Conservation (phyloP, 2,329 filamentous ascomycete genomes). For the Dendryphion nanum region DNA sequence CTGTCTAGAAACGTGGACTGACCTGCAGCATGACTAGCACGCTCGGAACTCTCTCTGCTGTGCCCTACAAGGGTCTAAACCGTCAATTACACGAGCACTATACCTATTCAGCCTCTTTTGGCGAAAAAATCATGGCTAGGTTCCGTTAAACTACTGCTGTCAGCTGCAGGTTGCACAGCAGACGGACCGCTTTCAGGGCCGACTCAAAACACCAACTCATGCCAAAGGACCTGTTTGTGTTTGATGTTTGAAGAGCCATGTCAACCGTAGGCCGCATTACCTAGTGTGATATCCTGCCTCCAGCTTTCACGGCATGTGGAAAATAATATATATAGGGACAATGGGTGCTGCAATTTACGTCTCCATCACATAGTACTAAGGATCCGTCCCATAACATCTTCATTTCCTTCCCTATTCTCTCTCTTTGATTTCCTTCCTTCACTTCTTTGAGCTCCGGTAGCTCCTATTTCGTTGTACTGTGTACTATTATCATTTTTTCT, state of each 20-base stretch:
- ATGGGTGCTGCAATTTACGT: neutral
- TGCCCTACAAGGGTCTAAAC: no score
- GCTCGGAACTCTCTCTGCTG: neutral
- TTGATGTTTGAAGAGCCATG: no score
- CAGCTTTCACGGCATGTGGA: no score
- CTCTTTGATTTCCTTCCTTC: constrained; percentile 7
- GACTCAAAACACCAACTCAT: no score
- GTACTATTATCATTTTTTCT: constrained; percentile 3
- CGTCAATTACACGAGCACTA: no score
- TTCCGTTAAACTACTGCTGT: no score
- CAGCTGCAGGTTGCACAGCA: no score
- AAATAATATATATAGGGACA: constrained; percentile 8
- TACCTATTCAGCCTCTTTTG: no score
- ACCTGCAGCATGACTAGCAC: constrained; percentile 8
- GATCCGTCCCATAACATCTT: neutral
- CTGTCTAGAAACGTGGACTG: neutral
- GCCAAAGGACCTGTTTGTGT: no score
- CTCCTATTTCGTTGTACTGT: constrained; percentile 16
- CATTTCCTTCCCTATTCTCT: constrained; percentile 6
- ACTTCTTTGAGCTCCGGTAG: constrained; percentile 29
- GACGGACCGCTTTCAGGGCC: no score
- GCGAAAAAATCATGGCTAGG: no score
- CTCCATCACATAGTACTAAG: constrained; percentile 2
- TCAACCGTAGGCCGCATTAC: no score
- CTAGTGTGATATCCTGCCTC: neutral